These are phyloP conservation scores for Dioscorea dumetorum DNA, from an alignment of 106 monocot species.

Conservation along the genomic window DNA sequence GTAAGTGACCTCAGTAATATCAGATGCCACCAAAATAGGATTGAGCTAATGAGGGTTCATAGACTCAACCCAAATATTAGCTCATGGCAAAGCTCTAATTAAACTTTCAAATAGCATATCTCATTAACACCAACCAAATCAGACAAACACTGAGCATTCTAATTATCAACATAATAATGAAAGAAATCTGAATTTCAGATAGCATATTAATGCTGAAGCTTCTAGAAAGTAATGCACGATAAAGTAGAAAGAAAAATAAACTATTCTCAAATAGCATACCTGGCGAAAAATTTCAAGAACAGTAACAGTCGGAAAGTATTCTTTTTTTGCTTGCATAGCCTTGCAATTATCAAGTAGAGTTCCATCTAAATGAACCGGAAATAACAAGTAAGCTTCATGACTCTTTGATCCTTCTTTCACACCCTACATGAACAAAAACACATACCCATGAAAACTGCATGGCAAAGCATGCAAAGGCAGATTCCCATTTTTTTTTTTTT, in stretches of 20 bases:
- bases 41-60: too few species aligned
- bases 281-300: constrained; percentile 66
- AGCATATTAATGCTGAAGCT: background rate
- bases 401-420: constrained; percentile 43
- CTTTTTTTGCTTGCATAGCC: constrained; percentile 55
- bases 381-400: constrained; percentile 76
- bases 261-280: constrained; percentile 15
- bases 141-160: too few species aligned
- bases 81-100: too few species aligned
- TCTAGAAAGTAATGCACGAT: background rate
- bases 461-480: background rate
- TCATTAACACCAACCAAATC: too few species aligned
- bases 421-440: constrained; percentile 13
- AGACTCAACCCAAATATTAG: too few species aligned
- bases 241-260: background rate
- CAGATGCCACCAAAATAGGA: too few species aligned
- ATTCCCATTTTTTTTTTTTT: background rate
- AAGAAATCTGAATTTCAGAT: background rate
- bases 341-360: constrained; percentile 51
- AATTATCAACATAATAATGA: too few species aligned
- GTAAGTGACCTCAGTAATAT: too few species aligned
- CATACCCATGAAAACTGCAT: background rate
- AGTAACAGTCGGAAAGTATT: constrained; percentile 41
- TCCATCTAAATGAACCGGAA: constrained; percentile 71
- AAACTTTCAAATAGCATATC: too few species aligned